Evolutionary conservation across 2,329 filamentous ascomycete genomes (phyloP), one percentile per base, ranked within the genome.

Genomic region (Pyricularia pennisetigena): DNA sequence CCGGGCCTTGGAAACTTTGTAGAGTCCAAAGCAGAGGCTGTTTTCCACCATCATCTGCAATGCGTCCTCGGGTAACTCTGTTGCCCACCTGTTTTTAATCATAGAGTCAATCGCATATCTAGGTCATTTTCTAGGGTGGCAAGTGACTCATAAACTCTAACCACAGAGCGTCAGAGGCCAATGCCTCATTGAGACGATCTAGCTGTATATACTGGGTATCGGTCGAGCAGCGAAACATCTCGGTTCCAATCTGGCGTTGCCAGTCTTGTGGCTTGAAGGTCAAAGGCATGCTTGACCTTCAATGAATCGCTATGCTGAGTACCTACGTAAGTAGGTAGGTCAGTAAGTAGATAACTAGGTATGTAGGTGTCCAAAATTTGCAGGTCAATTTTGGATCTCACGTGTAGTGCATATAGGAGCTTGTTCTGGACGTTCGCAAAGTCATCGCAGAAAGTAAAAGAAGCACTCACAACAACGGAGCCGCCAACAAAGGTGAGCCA

Each of bases 1-100:
- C 66, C 3, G 66, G 59, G 26, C 65, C 67, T 24, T 9, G n/a
- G 64, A n/a, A 14, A 69, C 23, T 23, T 65, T 59, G 72, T 88
- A 90, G 4, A 90, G 73, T 8, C 84, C 85, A 54, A 90, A 79
- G 68, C 86, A 88, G 59, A 90, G 74, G 59, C 85, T 89, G 69
- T 85, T 85, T 65, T 84, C 77, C 16, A 90, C 74, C 71, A 86
- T 82, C 69, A 81, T 80, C 63, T 79, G 76, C 70, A 88, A 76
- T 30, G 78, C 75, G 0, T 77, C 73, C n/a, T 81, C 76, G 1
- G 84, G 81, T 14, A 87, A 74, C 4, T 81, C 74, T 41, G 79
- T 79, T 24, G 83, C 81, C 87, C 87, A 89, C 81, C 86, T 61
- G n/a, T n/a, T 61, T 12, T 24, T 26, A 4, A 14, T 9, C 8